Percentiles rank a stretch among this genome's conserved stretches.
Conservation (phyloP, 2,329 filamentous ascomycete species). For the Monilinia polystroma region DNA sequence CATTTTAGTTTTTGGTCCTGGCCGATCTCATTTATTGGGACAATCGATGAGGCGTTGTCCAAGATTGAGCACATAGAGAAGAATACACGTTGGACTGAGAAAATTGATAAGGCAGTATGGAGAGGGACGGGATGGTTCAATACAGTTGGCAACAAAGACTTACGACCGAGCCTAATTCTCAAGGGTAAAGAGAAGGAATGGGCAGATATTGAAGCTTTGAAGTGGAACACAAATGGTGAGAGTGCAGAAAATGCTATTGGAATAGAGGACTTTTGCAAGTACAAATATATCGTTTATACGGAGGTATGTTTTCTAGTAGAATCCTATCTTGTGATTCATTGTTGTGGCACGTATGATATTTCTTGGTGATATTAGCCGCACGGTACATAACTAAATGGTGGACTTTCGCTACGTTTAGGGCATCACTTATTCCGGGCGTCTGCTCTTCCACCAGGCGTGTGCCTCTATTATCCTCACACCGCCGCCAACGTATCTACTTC, state of each 20-base stretch:
- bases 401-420: slow-evolving; percentile 37
- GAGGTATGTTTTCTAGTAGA: slow-evolving; percentile 39
- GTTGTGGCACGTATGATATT: not conserved
- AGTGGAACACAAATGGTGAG: slow-evolving; percentile 30
- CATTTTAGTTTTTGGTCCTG: slow-evolving; percentile 58
- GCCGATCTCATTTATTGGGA: slow-evolving; percentile 51
- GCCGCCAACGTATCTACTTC: slow-evolving; percentile 51
- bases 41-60: slow-evolving; percentile 43
- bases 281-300: slow-evolving; percentile 53
- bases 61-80: slow-evolving; percentile 45
- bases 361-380: not conserved
- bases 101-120: slow-evolving; percentile 50
- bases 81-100: slow-evolving; percentile 36
- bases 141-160: slow-evolving; percentile 32
- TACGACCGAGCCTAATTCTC: slow-evolving; percentile 33
- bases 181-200: slow-evolving; percentile 42
- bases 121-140: slow-evolving; percentile 53
- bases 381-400: not conserved
- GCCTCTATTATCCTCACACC: slow-evolving; percentile 49
- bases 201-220: slow-evolving; percentile 50
- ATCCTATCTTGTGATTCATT: not conserved
- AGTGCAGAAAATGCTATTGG: slow-evolving; percentile 48
- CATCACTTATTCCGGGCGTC: slow-evolving; percentile 52
- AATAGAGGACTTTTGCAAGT: slow-evolving; percentile 53
- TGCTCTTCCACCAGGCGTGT: slow-evolving; percentile 53